phyloP scores from a whole-genome alignment of 768 basidiomycete species.

The Daedaleopsis nitida region DNA sequence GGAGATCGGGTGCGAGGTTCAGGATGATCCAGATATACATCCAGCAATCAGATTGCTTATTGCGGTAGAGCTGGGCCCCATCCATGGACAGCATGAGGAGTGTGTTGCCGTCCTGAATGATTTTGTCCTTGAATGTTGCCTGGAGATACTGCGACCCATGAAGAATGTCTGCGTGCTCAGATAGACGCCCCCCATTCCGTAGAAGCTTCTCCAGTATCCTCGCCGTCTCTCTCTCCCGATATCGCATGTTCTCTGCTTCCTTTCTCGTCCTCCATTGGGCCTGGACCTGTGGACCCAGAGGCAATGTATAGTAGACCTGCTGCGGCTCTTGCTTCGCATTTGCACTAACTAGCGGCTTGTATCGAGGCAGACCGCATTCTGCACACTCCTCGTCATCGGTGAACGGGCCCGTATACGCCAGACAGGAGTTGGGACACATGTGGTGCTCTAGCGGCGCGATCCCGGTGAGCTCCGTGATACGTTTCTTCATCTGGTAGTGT shows the following conservation, averaged over 20 bases:
- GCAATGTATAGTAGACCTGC: neutral
- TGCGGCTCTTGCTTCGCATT: neutral
- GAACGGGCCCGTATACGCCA: constrained; percentile 42
- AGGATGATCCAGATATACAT: constrained; percentile 34
- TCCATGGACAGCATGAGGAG: constrained; percentile 27
- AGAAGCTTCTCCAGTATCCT: neutral
- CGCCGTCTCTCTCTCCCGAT: too few relatives aligned
- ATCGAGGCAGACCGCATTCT: constrained; percentile 26
- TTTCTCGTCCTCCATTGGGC: too few relatives aligned
- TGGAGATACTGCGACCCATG: constrained; percentile 32
- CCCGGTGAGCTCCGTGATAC: constrained; percentile 23
- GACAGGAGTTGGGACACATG: constrained; percentile 46
- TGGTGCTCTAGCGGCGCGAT: constrained; percentile 36
- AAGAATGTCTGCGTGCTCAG: constrained; percentile 31
- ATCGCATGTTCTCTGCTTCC: too few relatives aligned
- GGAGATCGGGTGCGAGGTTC: constrained; percentile 23
- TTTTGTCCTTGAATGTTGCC: constrained; percentile 1
- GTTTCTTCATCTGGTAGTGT: neutral
- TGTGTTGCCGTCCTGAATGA: constrained; percentile 31
- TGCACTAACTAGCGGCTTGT: neutral
- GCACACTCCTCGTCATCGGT: constrained; percentile 17
- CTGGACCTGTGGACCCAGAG: too few relatives aligned
- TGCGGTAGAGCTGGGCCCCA: constrained; percentile 31
- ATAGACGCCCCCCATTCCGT: neutral
- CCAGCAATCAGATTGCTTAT: constrained; percentile 37